These are phyloP conservation scores for Talaromyces adpressus DNA, from an alignment of 495 filamentous ascomycete genomes.

Conservation along the genomic window DNA sequence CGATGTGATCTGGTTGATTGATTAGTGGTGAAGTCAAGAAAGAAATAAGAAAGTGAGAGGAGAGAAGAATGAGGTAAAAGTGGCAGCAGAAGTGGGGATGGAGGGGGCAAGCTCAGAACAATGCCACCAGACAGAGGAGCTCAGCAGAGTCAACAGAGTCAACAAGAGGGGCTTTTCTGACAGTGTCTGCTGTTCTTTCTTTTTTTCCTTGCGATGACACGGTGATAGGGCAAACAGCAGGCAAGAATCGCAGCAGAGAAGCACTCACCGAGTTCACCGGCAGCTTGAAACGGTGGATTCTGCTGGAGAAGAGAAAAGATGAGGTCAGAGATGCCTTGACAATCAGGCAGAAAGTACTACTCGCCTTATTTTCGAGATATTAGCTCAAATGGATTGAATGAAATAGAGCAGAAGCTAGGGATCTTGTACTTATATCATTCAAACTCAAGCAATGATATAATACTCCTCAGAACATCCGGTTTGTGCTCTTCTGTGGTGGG, in stretches of 20 bases:
- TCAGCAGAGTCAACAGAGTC: not conserved
- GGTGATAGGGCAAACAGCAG: too few species aligned
- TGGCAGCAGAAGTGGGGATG: conserved; percentile 10
- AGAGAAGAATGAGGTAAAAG: conserved; percentile 8
- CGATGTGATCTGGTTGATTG: not conserved
- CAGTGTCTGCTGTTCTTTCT: not conserved
- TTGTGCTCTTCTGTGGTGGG: conserved; percentile 1
- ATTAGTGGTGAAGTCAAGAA: conserved; percentile 7
- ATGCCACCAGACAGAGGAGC: not conserved
- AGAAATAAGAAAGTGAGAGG: conserved; percentile 8
- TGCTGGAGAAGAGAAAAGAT: conserved; percentile 9
- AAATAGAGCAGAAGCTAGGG: too few species aligned
- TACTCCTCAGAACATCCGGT: not conserved
- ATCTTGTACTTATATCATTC: not conserved
- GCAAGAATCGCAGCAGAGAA: too few species aligned
- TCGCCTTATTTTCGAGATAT: not conserved
- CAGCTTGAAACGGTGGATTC: conserved; percentile 15
- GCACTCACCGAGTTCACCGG: conserved; percentile 22
- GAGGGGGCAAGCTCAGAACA: conserved; percentile 12
- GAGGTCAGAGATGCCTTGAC: conserved; percentile 16
- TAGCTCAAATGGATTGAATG: not conserved
- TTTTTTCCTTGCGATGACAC: not conserved
- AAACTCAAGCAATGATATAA: not conserved
- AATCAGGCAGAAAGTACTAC: not conserved
- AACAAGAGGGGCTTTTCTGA: not conserved